Conservation (phyloP, 768 basidiomycete species). For the Hirschioporus abietinus region DNA sequence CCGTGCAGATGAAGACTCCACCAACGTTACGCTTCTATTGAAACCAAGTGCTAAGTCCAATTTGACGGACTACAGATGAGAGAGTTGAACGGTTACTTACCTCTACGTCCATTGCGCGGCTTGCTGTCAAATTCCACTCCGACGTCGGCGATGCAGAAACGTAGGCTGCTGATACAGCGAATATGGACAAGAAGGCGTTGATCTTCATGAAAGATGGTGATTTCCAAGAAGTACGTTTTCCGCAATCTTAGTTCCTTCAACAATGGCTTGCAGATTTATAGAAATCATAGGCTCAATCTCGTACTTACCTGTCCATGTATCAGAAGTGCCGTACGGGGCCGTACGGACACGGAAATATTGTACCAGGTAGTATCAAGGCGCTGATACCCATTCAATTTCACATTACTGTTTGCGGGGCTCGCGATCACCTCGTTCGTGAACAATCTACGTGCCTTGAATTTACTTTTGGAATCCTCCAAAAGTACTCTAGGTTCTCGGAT, state of each 20-base stretch:
- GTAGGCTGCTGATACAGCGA: not conserved
- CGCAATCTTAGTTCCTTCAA: not conserved
- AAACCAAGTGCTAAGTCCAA: not conserved
- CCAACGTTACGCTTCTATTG: not conserved
- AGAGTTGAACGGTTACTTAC: not conserved
- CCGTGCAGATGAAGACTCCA: constrained; percentile 4
- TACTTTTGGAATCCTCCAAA: not conserved
- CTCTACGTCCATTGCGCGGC: not conserved
- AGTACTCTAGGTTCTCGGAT: not conserved
- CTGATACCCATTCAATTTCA: not conserved
- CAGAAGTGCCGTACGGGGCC: not conserved
- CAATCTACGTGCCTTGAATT: not conserved
- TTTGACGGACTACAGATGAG: not conserved
- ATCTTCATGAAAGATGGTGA: not conserved
- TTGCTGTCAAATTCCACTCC: not conserved
- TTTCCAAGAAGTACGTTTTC: not conserved
- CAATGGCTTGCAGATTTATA: not conserved
- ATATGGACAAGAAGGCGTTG: not conserved
- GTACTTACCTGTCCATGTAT: not conserved
- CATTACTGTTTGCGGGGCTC: not conserved
- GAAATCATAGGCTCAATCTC: not conserved
- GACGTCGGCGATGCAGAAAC: not conserved
- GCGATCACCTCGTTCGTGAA: not conserved
- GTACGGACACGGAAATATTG: not conserved
- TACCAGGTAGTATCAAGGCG: not conserved